Evolutionary conservation across 176 grass and related monocot species (phyloP).

Genomic region (Luzula sylvatica): DNA sequence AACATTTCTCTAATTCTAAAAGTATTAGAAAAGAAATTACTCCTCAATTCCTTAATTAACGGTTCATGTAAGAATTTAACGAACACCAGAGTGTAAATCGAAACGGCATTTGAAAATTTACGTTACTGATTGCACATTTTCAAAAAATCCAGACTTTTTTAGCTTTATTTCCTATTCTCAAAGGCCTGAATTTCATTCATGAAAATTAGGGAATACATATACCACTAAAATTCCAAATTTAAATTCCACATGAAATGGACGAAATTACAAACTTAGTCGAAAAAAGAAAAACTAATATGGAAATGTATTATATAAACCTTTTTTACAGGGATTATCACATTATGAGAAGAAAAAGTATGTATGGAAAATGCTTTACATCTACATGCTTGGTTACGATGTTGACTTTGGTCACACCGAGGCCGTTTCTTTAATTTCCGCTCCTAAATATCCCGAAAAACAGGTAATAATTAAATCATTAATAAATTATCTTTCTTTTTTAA

Average conservation of each 20-base stretch:
- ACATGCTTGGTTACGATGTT: conserved; percentile 98
- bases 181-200: background rate
- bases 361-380: conserved; percentile 99
- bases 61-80: background rate
- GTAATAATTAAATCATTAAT: conserved; percentile 36
- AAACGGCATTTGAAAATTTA: background rate
- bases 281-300: conserved; percentile 19
- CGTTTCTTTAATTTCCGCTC: conserved; percentile 97
- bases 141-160: too few species aligned
- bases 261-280: background rate
- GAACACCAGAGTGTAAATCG: background rate
- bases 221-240: too few species aligned
- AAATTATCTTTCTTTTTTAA: background rate
- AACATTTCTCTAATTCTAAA: background rate
- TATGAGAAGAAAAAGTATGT: conserved; percentile 99
- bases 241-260: too few species aligned
- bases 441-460: conserved; percentile 99
- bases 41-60: too few species aligned
- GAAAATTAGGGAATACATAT: background rate
- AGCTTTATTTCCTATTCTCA: background rate
- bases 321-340: conserved; percentile 69
- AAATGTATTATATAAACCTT: conserved; percentile 10
- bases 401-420: conserved; percentile 94
- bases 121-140: background rate
- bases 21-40: too few species aligned